phyloP scores from a whole-genome alignment of 2,329 filamentous ascomycete species.

The Penicillium sp. region DNA sequence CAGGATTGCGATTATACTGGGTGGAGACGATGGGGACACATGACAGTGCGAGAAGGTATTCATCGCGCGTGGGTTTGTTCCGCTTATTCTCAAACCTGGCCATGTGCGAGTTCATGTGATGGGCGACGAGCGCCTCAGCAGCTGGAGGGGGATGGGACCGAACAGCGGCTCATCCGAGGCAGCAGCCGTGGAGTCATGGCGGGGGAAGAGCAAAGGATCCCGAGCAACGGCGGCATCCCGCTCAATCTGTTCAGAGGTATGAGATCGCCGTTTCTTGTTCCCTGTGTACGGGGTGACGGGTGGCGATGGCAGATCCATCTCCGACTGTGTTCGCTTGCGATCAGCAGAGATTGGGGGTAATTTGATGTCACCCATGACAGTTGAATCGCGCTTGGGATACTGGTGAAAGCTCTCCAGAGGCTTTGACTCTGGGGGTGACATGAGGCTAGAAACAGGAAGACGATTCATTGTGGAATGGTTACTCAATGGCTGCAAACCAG shows the following conservation, averaged over 20 bases:
- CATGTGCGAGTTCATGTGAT: slow-evolving; percentile 45
- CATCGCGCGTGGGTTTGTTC: slow-evolving; percentile 44
- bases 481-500: slow-evolving; percentile 21
- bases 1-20: slow-evolving; percentile 46
- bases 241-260: slow-evolving; percentile 34
- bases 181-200: slow-evolving; percentile 33
- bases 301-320: slow-evolving; percentile 47
- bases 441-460: slow-evolving; percentile 45
- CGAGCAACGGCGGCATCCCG: slow-evolving; percentile 30
- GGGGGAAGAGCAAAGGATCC: slow-evolving; percentile 46
- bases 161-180: slow-evolving; percentile 43
- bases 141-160: slow-evolving; percentile 33
- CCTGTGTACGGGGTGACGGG: slow-evolving; percentile 46
- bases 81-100: slow-evolving; percentile 40
- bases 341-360: slow-evolving; percentile 43
- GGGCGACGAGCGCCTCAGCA: slow-evolving; percentile 40
- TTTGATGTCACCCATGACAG: slow-evolving; percentile 32
- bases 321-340: slow-evolving; percentile 42
- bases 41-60: slow-evolving; percentile 45
- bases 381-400: slow-evolving; percentile 26
- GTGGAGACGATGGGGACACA: slow-evolving; percentile 44
- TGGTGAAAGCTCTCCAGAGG: slow-evolving; percentile 50
- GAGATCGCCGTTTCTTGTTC: slow-evolving; percentile 39
- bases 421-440: slow-evolving; percentile 49
- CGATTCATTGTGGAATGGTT: slow-evolving; percentile 40